These are phyloP conservation scores for Bimuria novae-zelandiae DNA, from an alignment of 2,329 filamentous ascomycete genomes.

Conservation along the genomic window DNA sequence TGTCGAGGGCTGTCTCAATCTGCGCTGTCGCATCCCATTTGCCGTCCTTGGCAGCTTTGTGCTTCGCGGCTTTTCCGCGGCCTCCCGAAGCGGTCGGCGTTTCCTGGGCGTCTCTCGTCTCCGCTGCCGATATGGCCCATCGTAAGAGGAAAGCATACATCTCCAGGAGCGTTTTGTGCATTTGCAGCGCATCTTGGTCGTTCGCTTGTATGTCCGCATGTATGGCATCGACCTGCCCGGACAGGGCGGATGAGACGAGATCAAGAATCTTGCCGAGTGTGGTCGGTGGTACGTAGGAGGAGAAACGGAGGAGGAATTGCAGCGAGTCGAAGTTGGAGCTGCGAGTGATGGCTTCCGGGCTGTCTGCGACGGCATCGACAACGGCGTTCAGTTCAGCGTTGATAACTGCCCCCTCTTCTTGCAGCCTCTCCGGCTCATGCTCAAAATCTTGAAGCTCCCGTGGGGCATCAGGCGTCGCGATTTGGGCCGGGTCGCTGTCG, in stretches of 20 bases:
- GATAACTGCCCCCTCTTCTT: slow-evolving; percentile 70
- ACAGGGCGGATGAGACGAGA: slow-evolving; percentile 82
- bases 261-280: slow-evolving; percentile 92
- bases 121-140: slow-evolving; percentile 94
- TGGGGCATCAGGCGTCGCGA: slow-evolving; percentile 86
- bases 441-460: slow-evolving; percentile 86
- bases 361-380: slow-evolving; percentile 88
- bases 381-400: slow-evolving; percentile 89
- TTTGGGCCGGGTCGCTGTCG: slow-evolving; percentile 85
- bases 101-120: slow-evolving; percentile 90
- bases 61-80: slow-evolving; percentile 73
- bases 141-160: slow-evolving; percentile 93
- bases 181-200: slow-evolving; percentile 76
- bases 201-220: slow-evolving; percentile 87
- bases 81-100: slow-evolving; percentile 73
- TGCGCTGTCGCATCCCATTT: slow-evolving; percentile 89
- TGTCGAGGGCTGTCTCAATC: slow-evolving; percentile 84
- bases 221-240: slow-evolving; percentile 82
- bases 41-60: slow-evolving; percentile 71
- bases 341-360: slow-evolving; percentile 83
- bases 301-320: slow-evolving; percentile 92
- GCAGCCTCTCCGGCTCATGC: slow-evolving; percentile 80
- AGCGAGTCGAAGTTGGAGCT: slow-evolving; percentile 85
- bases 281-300: slow-evolving; percentile 76
- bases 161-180: slow-evolving; percentile 91